Conservation (phyloP, 2,329 filamentous ascomycete genomes). For the Didymella lethalis region DNA sequence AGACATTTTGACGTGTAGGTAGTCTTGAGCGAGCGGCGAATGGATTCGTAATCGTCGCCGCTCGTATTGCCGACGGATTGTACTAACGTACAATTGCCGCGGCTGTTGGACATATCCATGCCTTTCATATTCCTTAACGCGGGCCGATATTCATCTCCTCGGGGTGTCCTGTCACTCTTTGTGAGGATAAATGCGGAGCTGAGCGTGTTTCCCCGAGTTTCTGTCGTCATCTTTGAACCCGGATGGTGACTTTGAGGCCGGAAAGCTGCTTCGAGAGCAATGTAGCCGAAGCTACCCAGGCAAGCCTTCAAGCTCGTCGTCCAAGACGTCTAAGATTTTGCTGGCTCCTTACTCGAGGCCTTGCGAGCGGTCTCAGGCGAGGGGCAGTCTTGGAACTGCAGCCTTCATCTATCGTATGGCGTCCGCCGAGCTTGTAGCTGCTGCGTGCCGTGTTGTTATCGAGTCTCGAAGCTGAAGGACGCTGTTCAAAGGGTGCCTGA, state of each 20-base stretch:
- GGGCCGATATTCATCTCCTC: slow-evolving; percentile 16
- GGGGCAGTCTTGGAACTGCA: slow-evolving; percentile 16
- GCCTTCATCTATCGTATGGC: slow-evolving; percentile 17
- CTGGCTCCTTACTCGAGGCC: slow-evolving; percentile 9
- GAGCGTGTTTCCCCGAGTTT: slow-evolving; percentile 5
- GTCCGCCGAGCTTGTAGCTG: slow-evolving; percentile 20
- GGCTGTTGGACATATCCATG: slow-evolving; percentile 12
- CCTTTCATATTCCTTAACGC: slow-evolving; percentile 8
- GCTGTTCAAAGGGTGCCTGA: slow-evolving; percentile 21
- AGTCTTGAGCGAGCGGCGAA: slow-evolving; percentile 9
- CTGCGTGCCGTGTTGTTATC: slow-evolving; percentile 13
- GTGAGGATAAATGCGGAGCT: slow-evolving; percentile 20
- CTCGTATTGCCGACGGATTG: slow-evolving; percentile 12
- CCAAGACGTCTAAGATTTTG: slow-evolving; percentile 12
- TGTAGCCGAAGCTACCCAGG: slow-evolving; percentile 12
- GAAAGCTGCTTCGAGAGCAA: slow-evolving; percentile 3
- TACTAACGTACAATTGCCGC: slow-evolving; percentile 17
- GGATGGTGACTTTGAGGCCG: slow-evolving; percentile 5
- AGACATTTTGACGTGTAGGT: neutral
- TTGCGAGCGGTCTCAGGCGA: slow-evolving; percentile 9
- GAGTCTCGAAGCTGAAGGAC: slow-evolving; percentile 18
- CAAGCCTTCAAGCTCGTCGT: slow-evolving; percentile 17
- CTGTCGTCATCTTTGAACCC: slow-evolving; percentile 6
- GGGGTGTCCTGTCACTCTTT: slow-evolving; percentile 7
- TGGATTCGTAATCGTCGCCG: slow-evolving; percentile 1